Evolutionary conservation across 2,329 filamentous ascomycete species (phyloP).

Genomic region (Trichoderma asperellum): DNA sequence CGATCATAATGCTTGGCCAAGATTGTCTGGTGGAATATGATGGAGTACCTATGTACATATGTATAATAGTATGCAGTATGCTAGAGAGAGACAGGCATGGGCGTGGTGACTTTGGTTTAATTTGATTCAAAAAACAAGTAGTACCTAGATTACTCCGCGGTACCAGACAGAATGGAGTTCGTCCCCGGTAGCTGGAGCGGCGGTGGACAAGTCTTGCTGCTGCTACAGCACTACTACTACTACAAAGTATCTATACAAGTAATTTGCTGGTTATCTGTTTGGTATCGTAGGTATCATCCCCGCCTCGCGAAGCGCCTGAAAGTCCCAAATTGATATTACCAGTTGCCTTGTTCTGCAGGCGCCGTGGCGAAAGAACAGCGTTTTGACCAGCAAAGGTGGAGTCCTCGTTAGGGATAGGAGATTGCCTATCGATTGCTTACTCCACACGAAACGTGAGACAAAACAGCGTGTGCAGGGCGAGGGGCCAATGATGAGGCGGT

Average conservation of each 20-base stretch:
- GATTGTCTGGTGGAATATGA: background rate
- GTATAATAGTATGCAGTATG: too few relatives aligned
- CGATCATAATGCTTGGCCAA: background rate
- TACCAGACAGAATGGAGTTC: background rate
- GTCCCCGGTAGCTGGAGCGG: background rate
- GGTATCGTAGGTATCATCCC: background rate
- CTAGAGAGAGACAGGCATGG: background rate
- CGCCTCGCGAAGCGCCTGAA: background rate
- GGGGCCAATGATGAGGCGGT: conserved; percentile 7
- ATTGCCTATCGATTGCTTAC: conserved; percentile 20
- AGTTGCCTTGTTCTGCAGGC: background rate
- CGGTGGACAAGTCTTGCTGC: background rate
- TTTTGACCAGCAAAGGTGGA: background rate
- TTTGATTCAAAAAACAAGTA: background rate
- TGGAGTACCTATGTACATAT: background rate
- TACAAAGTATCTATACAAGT: background rate
- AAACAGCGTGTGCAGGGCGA: background rate
- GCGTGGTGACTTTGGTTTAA: background rate
- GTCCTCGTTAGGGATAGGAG: background rate
- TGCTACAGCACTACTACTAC: background rate
- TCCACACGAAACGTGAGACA: conserved; percentile 18
- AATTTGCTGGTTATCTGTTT: background rate
- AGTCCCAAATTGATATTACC: background rate
- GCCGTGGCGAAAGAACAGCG: background rate
- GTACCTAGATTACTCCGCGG: background rate